phyloP scores from a whole-genome alignment of 768 basidiomycete species.

The Imleria badia region DNA sequence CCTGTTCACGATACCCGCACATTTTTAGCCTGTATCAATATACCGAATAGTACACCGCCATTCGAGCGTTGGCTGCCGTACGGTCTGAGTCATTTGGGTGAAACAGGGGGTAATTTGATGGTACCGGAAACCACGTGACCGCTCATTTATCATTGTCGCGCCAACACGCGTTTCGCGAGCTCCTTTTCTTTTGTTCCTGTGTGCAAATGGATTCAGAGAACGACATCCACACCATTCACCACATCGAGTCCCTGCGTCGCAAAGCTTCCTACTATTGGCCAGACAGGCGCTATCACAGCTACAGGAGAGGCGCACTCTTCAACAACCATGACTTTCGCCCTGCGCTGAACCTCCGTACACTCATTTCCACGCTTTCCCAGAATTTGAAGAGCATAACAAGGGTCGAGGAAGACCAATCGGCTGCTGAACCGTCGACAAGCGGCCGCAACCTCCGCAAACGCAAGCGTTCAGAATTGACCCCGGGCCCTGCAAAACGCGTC shows the following conservation, averaged over 20 bases:
- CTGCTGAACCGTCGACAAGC: neutral
- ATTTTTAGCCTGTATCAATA: conserved; percentile 29
- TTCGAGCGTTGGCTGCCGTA: neutral
- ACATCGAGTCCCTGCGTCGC: conserved; percentile 30
- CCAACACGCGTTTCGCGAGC: neutral
- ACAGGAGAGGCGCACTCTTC: neutral
- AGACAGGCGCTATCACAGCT: conserved; percentile 7
- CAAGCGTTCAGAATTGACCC: conserved; percentile 2
- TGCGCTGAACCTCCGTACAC: conserved; percentile 28
- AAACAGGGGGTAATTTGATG: conserved; percentile 1
- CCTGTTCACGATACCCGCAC: conserved; percentile 28
- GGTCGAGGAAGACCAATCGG: neutral
- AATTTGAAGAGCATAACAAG: neutral
- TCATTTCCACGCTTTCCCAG: conserved; percentile 23
- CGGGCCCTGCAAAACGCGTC: conserved; percentile 14
- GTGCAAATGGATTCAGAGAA: conserved; percentile 5
- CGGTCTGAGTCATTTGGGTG: neutral
- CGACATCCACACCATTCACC: conserved; percentile 17
- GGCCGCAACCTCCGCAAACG: conserved; percentile 17
- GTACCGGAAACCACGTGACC: conserved; percentile 16
- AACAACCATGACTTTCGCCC: conserved; percentile 23
- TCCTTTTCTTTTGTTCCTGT: conserved; percentile 1
- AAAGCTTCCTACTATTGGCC: conserved; percentile 29
- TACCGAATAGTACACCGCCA: conserved; percentile 13
- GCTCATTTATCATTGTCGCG: neutral